Conservation (phyloP, 2,329 filamentous ascomycete genomes). For the Paramyrothecium sp. region DNA sequence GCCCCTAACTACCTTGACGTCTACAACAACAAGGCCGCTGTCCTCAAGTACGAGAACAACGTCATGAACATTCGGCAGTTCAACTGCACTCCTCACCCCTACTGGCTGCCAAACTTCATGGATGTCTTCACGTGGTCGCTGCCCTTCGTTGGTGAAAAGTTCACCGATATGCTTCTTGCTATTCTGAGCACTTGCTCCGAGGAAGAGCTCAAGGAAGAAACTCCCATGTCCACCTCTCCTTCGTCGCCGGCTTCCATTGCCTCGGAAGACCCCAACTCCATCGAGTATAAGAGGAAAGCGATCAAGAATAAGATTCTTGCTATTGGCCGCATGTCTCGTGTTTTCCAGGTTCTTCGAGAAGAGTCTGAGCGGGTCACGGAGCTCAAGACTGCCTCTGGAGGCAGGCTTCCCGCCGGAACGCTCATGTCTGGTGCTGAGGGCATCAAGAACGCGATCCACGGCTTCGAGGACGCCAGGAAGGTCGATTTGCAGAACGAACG, state of each 20-base stretch:
- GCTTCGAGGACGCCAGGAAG: conserved; percentile 94
- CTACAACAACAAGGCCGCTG: conserved; percentile 99
- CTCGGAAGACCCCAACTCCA: conserved; percentile 72
- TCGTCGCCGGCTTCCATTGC: conserved; percentile 44
- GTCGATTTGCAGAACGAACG: conserved; percentile 97
- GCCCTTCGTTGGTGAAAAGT: conserved; percentile 97
- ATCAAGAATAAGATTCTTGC: conserved; percentile 99
- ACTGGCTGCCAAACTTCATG: conserved; percentile 99
- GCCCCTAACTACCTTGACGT: conserved; percentile 98
- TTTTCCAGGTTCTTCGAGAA: conserved; percentile 97
- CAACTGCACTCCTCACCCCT: conserved; percentile 98
- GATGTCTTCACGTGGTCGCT: conserved; percentile 99
- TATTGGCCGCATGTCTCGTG: conserved; percentile 91
- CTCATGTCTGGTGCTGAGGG: conserved; percentile 98
- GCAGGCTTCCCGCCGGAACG: conserved; percentile 88
- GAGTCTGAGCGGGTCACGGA: conserved; percentile 97
- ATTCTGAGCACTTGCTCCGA: conserved; percentile 99
- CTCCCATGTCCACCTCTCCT: conserved; percentile 70
- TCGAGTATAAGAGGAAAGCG: conserved; percentile 89
- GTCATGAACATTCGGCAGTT: conserved; percentile 99
- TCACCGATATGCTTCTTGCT: conserved; percentile 98
- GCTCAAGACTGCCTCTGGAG: conserved; percentile 93
- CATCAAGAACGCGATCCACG: conserved; percentile 97
- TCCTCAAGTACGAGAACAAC: conserved; percentile 99
- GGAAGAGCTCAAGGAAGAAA: conserved; percentile 90